Conservation (phyloP, 495 filamentous ascomycete genomes). For the Aspergillus baeticus region DNA sequence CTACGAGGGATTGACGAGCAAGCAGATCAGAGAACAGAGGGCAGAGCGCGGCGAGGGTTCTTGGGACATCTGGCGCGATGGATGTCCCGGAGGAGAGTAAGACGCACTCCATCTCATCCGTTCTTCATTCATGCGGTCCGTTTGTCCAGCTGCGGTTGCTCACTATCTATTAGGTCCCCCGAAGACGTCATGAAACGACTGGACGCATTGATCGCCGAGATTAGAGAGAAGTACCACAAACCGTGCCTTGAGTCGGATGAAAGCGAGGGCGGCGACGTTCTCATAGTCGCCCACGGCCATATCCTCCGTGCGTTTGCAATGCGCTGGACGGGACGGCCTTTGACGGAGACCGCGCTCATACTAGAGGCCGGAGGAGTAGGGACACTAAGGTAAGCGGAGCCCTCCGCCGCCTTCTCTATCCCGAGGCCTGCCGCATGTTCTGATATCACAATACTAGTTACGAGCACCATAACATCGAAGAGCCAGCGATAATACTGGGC, state of each 20-base stretch:
- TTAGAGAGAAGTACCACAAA: constrained; percentile 56
- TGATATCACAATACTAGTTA: constrained; percentile 44
- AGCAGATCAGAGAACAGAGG: constrained; percentile 63
- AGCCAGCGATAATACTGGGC: constrained; percentile 67
- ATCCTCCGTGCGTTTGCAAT: constrained; percentile 88
- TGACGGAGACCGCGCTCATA: constrained; percentile 53
- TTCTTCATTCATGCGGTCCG: background rate
- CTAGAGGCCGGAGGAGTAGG: constrained; percentile 83
- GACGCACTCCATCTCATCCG: constrained; percentile 10
- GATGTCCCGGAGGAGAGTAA: constrained; percentile 69
- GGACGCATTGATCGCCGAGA: constrained; percentile 73
- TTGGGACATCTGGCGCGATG: constrained; percentile 87
- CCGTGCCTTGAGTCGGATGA: constrained; percentile 32
- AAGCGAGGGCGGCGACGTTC: constrained; percentile 54
- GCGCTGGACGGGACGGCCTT: constrained; percentile 72
- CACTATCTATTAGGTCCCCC: constrained; percentile 48
- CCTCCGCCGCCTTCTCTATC: background rate
- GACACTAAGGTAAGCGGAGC: constrained; percentile 61
- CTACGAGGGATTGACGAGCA: constrained; percentile 86
- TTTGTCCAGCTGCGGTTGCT: constrained; percentile 3
- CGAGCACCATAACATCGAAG: constrained; percentile 64
- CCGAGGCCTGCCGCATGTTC: background rate
- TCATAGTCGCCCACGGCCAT: constrained; percentile 81
- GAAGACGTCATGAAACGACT: constrained; percentile 66
- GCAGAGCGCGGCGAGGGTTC: constrained; percentile 30